Evolutionary conservation across 257 asterid genomes (phyloP).

Genomic region (Haberlea rhodopensis): DNA sequence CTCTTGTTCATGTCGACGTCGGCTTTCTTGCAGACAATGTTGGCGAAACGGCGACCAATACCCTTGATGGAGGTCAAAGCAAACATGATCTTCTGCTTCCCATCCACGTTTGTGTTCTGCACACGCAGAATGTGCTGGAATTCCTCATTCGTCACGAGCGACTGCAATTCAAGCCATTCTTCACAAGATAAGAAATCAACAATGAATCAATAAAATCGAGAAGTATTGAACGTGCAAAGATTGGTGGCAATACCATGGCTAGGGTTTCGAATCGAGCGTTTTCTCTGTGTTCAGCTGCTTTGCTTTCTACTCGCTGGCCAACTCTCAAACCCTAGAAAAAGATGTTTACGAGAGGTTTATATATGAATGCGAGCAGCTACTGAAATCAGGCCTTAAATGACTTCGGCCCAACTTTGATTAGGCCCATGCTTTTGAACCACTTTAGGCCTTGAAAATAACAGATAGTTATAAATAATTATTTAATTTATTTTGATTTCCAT

Average conservation of each 20-base stretch:
- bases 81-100: constrained; percentile 89
- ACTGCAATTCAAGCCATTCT: constrained; percentile 29
- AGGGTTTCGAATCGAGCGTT: constrained; percentile 22
- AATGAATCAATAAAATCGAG: too few relatives aligned
- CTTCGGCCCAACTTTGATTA: too few relatives aligned
- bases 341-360: background rate
- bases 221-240: background rate
- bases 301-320: constrained; percentile 11
- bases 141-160: constrained; percentile 75
- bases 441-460: too few relatives aligned
- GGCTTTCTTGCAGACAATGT: constrained; percentile 80
- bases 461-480: too few relatives aligned
- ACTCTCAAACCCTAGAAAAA: constrained; percentile 27
- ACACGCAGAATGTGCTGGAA: constrained; percentile 92
- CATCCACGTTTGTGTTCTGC: constrained; percentile 85
- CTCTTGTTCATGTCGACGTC: constrained; percentile 90
- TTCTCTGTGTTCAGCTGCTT: constrained; percentile 31
- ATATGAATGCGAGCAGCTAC: background rate
- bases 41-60: constrained; percentile 88
- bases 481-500: too few relatives aligned
- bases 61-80: constrained; percentile 90
- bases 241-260: constrained; percentile 37
- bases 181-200: background rate
- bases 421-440: too few relatives aligned
- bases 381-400: background rate